A percentile compares a stretch with the other conserved stretches of the same genome.
These are phyloP conservation scores for Diaporthe vexans DNA, from an alignment of 2,329 filamentous ascomycete species.

Conservation along the genomic window DNA sequence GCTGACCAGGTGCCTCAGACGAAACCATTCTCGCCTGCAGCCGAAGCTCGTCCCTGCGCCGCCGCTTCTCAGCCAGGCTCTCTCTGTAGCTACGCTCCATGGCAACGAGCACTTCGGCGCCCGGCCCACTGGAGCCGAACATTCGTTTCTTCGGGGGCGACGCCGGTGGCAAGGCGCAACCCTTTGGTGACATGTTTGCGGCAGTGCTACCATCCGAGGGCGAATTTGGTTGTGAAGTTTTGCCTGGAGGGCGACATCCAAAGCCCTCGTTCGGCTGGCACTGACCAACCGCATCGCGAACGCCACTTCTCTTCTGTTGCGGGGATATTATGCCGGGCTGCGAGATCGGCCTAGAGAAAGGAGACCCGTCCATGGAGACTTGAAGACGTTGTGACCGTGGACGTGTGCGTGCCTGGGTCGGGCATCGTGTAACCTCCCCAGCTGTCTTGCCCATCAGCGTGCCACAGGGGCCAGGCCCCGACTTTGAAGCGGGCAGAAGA, in stretches of 20 bases:
- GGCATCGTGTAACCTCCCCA: neutral
- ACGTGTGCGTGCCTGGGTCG: neutral
- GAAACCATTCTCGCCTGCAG: neutral
- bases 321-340: neutral
- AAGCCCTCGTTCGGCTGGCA: neutral
- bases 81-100: conserved; percentile 50
- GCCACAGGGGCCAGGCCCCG: neutral
- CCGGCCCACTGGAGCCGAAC: conserved; percentile 50
- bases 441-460: neutral
- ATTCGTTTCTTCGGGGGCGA: conserved; percentile 50
- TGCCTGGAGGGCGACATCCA: neutral
- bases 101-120: conserved; percentile 47
- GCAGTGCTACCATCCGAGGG: neutral
- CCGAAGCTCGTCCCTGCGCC: conserved; percentile 35
- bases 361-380: neutral
- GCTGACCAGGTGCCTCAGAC: neutral
- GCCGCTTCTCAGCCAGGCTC: conserved; percentile 44
- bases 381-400: neutral
- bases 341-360: neutral
- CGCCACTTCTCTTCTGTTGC: neutral
- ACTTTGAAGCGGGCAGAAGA: neutral
- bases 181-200: neutral
- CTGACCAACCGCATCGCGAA: neutral
- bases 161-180: neutral
- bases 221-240: neutral